These are phyloP conservation scores for Aspergillus sp. DNA, from an alignment of 2,329 filamentous ascomycete species.

Conservation along the genomic window DNA sequence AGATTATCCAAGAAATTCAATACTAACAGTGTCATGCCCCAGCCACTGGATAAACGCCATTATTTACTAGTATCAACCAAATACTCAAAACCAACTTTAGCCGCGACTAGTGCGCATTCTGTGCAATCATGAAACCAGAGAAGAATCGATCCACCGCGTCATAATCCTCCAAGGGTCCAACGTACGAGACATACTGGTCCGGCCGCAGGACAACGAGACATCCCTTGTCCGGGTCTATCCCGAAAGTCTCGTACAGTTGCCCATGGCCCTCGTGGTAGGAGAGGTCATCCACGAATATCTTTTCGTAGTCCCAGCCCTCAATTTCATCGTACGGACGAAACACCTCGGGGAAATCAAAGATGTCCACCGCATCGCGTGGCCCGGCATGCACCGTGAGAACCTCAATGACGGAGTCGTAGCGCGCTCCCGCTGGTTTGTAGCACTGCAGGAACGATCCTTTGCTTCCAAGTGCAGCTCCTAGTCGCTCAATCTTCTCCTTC, in stretches of 20 bases:
- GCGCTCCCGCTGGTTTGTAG: constrained; percentile 37
- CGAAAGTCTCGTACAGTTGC: constrained; percentile 6
- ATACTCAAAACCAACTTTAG: too few species aligned
- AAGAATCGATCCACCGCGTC: constrained; percentile 11
- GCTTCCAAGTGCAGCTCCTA: constrained; percentile 47
- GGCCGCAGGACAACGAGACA: constrained; percentile 11
- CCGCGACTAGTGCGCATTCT: neutral
- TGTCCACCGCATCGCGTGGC: constrained; percentile 3
- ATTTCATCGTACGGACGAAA: constrained; percentile 9
- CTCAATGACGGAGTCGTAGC: constrained; percentile 10
- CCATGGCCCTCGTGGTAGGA: constrained; percentile 15
- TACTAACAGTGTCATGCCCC: neutral
- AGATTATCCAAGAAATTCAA: too few species aligned
- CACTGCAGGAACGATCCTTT: constrained; percentile 43
- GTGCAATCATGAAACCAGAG: neutral
- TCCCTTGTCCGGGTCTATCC: constrained; percentile 5
- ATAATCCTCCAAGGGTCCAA: constrained; percentile 12
- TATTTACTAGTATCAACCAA: neutral
- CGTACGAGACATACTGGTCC: constrained; percentile 12
- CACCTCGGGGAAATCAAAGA: constrained; percentile 8
- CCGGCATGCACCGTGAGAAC: constrained; percentile 10
- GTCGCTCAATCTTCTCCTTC: constrained; percentile 44
- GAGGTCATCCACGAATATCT: constrained; percentile 14
- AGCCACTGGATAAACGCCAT: neutral
- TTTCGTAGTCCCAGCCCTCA: constrained; percentile 18